Evolutionary conservation across 1,284 basidiomycete species (phyloP).

Genomic region (Puccinia coronata): DNA sequence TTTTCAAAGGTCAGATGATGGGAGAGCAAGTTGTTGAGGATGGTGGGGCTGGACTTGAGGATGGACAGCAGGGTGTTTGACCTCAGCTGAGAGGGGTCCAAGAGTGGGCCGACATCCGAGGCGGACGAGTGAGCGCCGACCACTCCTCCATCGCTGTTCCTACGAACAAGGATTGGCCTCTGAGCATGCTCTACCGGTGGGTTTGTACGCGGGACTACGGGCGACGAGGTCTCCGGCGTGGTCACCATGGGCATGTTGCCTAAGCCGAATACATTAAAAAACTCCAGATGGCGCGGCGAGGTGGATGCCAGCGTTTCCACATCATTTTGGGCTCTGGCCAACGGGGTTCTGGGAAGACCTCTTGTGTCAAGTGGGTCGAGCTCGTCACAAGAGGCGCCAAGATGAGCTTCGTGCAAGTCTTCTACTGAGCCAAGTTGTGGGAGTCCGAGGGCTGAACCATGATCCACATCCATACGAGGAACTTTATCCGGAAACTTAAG

Average conservation of each 20-base stretch:
- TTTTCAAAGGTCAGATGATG: background rate
- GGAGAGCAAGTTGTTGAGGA: background rate
- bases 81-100: background rate
- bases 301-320: background rate
- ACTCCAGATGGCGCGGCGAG: background rate
- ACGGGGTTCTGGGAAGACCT: background rate
- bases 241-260: background rate
- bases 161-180: conserved; percentile 9
- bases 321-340: background rate
- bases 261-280: background rate
- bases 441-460: background rate
- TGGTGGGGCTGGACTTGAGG: background rate
- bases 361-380: background rate
- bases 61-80: background rate
- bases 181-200: too few relatives aligned
- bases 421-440: background rate
- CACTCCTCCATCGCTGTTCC: conserved; percentile 35
- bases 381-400: background rate
- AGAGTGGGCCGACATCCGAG: background rate
- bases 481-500: background rate
- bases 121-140: conserved; percentile 10
- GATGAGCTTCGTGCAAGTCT: background rate
- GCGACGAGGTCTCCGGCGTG: background rate
- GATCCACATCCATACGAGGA: background rate
- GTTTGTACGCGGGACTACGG: background rate